Percentiles rank a stretch among this genome's conserved stretches.
phyloP scores from a whole-genome alignment of 306 rosid genomes.

The Pterocarpus macrocarpus region DNA sequence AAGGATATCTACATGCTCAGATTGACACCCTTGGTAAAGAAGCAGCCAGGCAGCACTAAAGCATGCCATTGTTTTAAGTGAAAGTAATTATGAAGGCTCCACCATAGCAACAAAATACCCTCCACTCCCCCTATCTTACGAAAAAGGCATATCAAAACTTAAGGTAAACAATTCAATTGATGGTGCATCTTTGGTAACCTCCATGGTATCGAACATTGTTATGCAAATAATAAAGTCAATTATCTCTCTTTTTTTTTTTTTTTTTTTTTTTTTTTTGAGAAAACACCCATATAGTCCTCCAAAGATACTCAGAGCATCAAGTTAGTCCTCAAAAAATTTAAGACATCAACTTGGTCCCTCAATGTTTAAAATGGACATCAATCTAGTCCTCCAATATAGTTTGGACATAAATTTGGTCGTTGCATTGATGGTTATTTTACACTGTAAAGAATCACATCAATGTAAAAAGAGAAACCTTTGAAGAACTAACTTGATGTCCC shows the following conservation, averaged over 20 bases:
- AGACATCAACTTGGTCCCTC: background rate
- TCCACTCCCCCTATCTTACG: background rate
- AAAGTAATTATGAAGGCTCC: background rate
- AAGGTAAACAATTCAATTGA: background rate
- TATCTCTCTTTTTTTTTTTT: no score
- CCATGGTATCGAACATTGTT: background rate
- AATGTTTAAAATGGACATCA: background rate
- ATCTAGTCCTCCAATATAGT: background rate
- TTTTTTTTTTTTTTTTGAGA: background rate
- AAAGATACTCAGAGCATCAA: background rate
- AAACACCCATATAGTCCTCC: background rate
- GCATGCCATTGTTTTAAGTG: background rate
- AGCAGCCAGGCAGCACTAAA: slow-evolving; percentile 6
- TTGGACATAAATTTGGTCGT: no score
- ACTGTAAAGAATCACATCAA: no score
- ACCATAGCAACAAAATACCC: background rate
- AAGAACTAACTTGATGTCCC: no score
- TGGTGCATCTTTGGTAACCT: background rate
- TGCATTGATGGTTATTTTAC: background rate
- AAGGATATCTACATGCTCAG: background rate
- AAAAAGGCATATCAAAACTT: background rate
- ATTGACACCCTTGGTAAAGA: background rate
- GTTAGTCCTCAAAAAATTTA: background rate
- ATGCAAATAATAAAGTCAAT: background rate
- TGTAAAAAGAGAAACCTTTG: no score